A percentile compares a stretch with the other conserved stretches of the same genome.
Evolutionary conservation across 2,329 filamentous ascomycete genomes (phyloP).

Genomic region (Xenoacremonium recifei): DNA sequence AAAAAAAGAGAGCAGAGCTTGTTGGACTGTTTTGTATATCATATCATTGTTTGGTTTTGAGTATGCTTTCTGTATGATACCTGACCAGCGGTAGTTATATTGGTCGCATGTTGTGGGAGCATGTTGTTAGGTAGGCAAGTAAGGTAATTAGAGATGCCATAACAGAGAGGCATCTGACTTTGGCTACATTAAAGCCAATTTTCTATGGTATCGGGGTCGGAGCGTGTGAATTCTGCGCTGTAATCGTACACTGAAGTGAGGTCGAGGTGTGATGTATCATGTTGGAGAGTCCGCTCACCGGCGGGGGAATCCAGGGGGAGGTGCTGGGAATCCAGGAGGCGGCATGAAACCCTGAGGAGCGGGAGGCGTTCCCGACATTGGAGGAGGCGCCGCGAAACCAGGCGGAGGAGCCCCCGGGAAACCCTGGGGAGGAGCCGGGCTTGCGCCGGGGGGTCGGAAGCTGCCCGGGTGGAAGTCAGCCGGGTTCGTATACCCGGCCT

Average conservation of each 20-base stretch:
- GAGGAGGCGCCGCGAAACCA: conserved; percentile 38
- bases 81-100: conserved; percentile 12
- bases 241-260: too few relatives aligned
- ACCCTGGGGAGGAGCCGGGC: conserved; percentile 35
- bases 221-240: too few relatives aligned
- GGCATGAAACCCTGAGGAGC: conserved; percentile 39
- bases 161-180: too few relatives aligned
- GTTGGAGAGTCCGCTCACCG: conserved; percentile 24
- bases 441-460: conserved; percentile 39
- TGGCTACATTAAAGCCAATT: too few relatives aligned
- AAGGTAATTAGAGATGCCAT: neutral
- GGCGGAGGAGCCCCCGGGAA: conserved; percentile 40
- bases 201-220: too few relatives aligned
- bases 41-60: conserved; percentile 4
- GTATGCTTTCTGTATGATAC: conserved; percentile 24
- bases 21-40: conserved; percentile 28
- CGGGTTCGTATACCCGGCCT: conserved; percentile 44
- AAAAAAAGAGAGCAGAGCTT: conserved; percentile 15
- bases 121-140: too few relatives aligned
- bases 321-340: conserved; percentile 45
- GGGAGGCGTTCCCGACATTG: conserved; percentile 32
- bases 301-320: conserved; percentile 39
- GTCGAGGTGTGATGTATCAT: conserved; percentile 11
- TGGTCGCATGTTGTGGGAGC: neutral
- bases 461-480: conserved; percentile 47